A percentile compares a stretch with the other conserved stretches of the same genome.
Evolutionary conservation across 129 eudicot species (phyloP).

Genomic region (Pulicaria dysenterica): DNA sequence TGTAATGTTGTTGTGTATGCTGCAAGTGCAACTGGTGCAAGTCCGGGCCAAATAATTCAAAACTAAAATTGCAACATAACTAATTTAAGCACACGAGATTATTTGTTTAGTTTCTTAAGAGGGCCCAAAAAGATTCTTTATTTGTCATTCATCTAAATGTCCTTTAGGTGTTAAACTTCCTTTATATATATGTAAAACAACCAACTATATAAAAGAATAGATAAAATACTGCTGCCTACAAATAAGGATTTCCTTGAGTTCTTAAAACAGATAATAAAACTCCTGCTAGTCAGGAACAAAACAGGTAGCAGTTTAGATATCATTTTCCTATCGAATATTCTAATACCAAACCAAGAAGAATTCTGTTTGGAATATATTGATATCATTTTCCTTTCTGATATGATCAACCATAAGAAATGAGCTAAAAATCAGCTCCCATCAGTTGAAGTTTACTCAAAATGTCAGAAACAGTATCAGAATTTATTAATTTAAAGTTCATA

Average conservation of each 20-base stretch:
- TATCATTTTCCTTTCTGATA: not conserved
- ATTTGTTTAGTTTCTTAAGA: not conserved
- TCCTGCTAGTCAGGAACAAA: not conserved
- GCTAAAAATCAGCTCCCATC: not conserved
- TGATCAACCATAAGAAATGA: not conserved
- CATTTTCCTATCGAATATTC: not conserved
- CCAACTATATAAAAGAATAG: no score
- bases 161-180: constrained; percentile 12
- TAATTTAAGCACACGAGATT: constrained; percentile 11
- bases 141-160: constrained; percentile 4
- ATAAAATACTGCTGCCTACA: no score
- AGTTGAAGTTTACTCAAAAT: constrained; percentile 17
- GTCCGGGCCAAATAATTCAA: not conserved
- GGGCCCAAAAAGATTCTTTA: not conserved
- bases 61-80: not conserved
- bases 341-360: not conserved
- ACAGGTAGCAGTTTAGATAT: not conserved
- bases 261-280: not conserved
- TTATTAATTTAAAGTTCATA: not conserved
- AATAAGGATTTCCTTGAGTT: no score
- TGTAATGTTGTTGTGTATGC: no score
- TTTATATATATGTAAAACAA: not conserved
- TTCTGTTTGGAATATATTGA: not conserved
- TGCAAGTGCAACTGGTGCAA: no score
- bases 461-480: constrained; percentile 16